Evolutionary conservation across 2,329 filamentous ascomycete genomes (phyloP).

Genomic region (Blastomyces parvus): DNA sequence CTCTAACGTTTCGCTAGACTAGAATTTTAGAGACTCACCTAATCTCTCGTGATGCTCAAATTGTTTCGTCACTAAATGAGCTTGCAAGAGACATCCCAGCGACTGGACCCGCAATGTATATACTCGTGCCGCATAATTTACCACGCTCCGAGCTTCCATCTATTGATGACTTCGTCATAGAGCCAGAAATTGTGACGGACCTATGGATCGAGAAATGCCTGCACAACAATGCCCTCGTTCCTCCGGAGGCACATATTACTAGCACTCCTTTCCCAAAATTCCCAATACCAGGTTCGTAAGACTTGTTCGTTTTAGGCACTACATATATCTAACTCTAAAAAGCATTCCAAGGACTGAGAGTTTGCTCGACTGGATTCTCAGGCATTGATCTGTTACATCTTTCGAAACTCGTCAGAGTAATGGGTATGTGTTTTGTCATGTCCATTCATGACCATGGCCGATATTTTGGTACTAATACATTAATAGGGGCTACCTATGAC

Average conservation of each 20-base stretch:
- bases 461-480: constrained; percentile 17
- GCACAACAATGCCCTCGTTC: constrained; percentile 60
- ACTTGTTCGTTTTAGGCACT: constrained; percentile 7
- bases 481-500: constrained; percentile 61
- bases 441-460: neutral
- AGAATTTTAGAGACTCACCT: constrained; percentile 34
- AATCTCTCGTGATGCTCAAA: constrained; percentile 32
- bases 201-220: constrained; percentile 91
- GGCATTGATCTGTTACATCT: constrained; percentile 80
- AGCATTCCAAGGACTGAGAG: constrained; percentile 58
- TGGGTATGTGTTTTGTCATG: constrained; percentile 42
- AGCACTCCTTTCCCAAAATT: constrained; percentile 67
- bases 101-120: constrained; percentile 25
- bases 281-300: constrained; percentile 47
- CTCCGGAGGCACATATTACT: constrained; percentile 60
- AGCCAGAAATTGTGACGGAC: constrained; percentile 59
- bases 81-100: constrained; percentile 24
- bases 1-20: constrained; percentile 19
- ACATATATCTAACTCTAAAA: constrained; percentile 3
- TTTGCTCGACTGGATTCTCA: constrained; percentile 74
- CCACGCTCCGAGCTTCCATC: constrained; percentile 27
- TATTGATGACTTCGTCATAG: constrained; percentile 32
- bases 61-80: constrained; percentile 28
- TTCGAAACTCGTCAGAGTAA: constrained; percentile 61
- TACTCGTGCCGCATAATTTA: constrained; percentile 33